These are phyloP conservation scores for Melanomma pulvis-pyrius DNA, from an alignment of 495 filamentous ascomycete genomes.

Conservation along the genomic window DNA sequence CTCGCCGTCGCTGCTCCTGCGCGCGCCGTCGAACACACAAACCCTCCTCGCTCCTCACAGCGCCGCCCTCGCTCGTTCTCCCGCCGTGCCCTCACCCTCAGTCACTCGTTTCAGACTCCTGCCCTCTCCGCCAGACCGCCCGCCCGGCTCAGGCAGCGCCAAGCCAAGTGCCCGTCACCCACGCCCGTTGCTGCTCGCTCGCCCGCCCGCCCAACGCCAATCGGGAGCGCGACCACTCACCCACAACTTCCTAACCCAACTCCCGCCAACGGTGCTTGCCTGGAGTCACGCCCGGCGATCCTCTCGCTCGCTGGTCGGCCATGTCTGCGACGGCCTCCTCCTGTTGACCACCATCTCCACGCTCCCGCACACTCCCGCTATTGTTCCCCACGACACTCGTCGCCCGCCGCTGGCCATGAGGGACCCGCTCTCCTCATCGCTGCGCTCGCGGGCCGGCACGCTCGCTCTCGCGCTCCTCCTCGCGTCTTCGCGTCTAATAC, in stretches of 20 bases:
- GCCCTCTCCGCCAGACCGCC: background rate
- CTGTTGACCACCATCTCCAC: conserved; percentile 4
- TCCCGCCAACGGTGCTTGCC: conserved; percentile 7
- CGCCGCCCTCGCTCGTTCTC: background rate
- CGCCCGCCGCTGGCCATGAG: conserved; percentile 40
- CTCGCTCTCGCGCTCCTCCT: conserved; percentile 34
- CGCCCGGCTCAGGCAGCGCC: background rate
- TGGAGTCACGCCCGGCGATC: background rate
- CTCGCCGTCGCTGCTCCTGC: background rate
- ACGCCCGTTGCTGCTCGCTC: conserved; percentile 12
- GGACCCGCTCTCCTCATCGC: conserved; percentile 36
- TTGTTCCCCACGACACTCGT: conserved; percentile 11
- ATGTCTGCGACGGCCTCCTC: conserved; percentile 12
- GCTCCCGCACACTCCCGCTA: background rate
- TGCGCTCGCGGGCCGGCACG: conserved; percentile 36
- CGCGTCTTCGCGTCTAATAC: conserved; percentile 36
- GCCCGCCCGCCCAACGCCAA: conserved; percentile 22
- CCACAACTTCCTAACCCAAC: background rate
- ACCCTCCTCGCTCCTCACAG: conserved; percentile 2
- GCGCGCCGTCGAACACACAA: background rate
- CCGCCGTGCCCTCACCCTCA: conserved; percentile 24
- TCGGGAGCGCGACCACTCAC: conserved; percentile 18
- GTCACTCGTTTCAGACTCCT: conserved; percentile 31
- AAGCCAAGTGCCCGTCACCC: conserved; percentile 9
- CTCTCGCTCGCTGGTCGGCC: background rate